A percentile compares a stretch with the other conserved stretches of the same genome.
Conservation (phyloP, 768 basidiomycete species). For the Lactarius trivialis region DNA sequence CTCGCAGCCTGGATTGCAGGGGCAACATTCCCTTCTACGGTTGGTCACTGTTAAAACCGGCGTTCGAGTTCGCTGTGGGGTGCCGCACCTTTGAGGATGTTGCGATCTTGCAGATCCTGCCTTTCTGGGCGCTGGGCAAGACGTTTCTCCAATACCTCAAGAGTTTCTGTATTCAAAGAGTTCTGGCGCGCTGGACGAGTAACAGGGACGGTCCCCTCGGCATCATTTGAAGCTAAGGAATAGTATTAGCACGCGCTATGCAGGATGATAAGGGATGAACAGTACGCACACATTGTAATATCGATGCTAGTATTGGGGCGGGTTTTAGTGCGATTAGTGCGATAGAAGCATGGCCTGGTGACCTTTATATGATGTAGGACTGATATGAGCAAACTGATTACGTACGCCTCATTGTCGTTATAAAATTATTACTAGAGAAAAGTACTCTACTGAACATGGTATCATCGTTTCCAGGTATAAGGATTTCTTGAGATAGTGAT, state of each 20-base stretch:
- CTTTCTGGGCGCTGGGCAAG: conserved; percentile 52
- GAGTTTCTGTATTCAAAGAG: conserved; percentile 32
- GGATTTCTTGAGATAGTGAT: not conserved
- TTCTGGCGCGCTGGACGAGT: conserved; percentile 26
- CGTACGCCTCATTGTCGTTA: not conserved
- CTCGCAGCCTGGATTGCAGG: conserved; percentile 54
- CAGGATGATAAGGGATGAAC: not conserved
- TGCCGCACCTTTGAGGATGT: conserved; percentile 58
- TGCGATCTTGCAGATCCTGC: conserved; percentile 55
- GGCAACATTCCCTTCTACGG: conserved; percentile 54
- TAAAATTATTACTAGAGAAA: too few relatives aligned
- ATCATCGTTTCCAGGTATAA: not conserved
- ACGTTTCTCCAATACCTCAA: conserved; percentile 46
- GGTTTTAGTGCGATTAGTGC: not conserved
- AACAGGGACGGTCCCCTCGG: not conserved
- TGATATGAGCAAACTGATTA: not conserved
- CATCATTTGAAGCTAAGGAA: conserved; percentile 9
- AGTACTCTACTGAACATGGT: not conserved
- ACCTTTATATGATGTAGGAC: not conserved
- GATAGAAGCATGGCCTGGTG: not conserved
- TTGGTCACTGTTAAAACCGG: not conserved
- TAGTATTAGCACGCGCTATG: not conserved
- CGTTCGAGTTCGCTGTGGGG: not conserved
- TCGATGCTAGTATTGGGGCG: not conserved
- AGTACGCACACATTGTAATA: conserved; percentile 16